Base-by-base conservation (phyloP, 2,329 filamentous ascomycete genomes). In the Phyllosticta citribraziliensis region DNA sequence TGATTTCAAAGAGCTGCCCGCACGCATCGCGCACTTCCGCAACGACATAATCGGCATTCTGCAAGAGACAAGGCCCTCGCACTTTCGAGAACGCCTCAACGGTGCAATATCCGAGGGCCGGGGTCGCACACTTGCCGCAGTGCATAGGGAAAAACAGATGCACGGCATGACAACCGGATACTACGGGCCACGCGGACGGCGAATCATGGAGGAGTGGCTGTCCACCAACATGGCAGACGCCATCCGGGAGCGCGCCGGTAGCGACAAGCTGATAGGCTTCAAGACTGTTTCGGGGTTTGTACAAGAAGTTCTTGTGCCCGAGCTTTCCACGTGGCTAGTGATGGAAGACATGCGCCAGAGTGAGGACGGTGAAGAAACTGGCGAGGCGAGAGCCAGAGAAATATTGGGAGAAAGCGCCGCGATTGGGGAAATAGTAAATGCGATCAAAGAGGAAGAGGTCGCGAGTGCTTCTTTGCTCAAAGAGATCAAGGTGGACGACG, bases 131-230 rank as follows among this genome's bases (percentile, higher is more conserved):
- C 75, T 88, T 61, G 76, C 83, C 57, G 81, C 83, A 63, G 84
- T 79, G 57, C 73, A 66, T 30, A 68, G 75, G 20, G 72, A 70
- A 62, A 73, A 67, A n/a, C 72, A 70, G 60, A 64, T 56, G 58
- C 63, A 78, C 60, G 78, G 87, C 30, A 85, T 82, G 2, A 66
- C 64, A 5, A 88, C 88, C 10, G 91, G 91, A 0, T 96, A 96
- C 73, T 96, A 96, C 73, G 91, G 91, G 1, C 82, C 86, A 2
- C 82, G 86, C 20, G 91, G 91, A 1, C 79, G 88, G 57, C 83
- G 83, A 56, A 75, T 82, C 57, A 89, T 96, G 81, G 88, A 84
- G 53, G 86, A 30, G 8, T 62, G 60, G 19, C 67, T 75, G 3
- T 70, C 70, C 58, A 33, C 63, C 0, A 52, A 69, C 0, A 65